Percentiles rank a stretch among this genome's conserved stretches.
Evolutionary conservation across 805 yeast genomes (phyloP).

Genomic region (Kuraishia capsulata): DNA sequence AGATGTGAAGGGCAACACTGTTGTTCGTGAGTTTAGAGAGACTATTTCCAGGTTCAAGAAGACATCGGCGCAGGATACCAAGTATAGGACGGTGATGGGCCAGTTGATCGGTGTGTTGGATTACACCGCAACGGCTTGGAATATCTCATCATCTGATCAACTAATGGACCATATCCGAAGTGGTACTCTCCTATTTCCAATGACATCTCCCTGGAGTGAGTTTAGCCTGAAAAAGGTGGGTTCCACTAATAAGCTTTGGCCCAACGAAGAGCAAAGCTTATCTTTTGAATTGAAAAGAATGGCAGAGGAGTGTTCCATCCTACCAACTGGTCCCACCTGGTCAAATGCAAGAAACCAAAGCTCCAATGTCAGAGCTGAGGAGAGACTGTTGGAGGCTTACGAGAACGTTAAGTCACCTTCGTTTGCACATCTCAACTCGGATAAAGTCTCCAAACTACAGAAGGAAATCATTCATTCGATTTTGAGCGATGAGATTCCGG

Average conservation of each 20-base stretch:
- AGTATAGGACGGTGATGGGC: conserved; percentile 22
- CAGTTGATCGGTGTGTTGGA: conserved; percentile 32
- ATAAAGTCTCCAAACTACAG: conserved; percentile 10
- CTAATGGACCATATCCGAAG: conserved; percentile 3
- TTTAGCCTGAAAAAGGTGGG: not conserved
- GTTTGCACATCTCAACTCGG: conserved; percentile 9
- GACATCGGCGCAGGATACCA: conserved; percentile 26
- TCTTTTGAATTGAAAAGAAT: not conserved
- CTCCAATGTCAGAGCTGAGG: conserved; percentile 6
- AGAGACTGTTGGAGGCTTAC: conserved; percentile 24
- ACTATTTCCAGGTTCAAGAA: conserved; percentile 11
- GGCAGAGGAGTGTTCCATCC: conserved; percentile 4
- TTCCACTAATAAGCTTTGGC: not conserved
- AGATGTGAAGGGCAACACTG: conserved; percentile 28
- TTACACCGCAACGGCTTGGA: conserved; percentile 30
- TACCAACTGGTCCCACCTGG: not conserved
- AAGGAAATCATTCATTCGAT: conserved; percentile 13
- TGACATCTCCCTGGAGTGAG: conserved; percentile 6
- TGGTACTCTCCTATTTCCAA: conserved; percentile 10
- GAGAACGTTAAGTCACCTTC: conserved; percentile 23
- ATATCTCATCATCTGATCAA: conserved; percentile 5
- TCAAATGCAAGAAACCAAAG: not conserved
- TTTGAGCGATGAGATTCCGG: conserved; percentile 25
- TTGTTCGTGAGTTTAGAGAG: conserved; percentile 25
- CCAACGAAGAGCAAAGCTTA: not conserved